Evolutionary conservation across 129 eudicot genomes (phyloP), one percentile per base, ranked within the genome.

Genomic region (Silybum marianum): DNA sequence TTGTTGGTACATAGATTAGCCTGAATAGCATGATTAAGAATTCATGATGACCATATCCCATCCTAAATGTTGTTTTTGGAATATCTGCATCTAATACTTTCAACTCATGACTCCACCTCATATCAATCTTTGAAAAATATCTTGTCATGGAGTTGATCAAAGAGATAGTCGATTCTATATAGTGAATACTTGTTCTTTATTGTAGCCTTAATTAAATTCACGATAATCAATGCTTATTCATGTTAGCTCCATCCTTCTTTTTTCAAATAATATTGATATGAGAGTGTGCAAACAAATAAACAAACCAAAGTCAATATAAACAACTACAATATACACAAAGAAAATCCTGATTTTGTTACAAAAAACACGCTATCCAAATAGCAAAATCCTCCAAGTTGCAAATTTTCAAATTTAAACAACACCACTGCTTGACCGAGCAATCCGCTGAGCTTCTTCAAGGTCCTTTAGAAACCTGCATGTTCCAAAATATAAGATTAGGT

Each of bases 381-480:
- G 66, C 66, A 58, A 58, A 58, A 58, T 19, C 66, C 66, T 58
- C 66, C 66, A n/a, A 22, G 46, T 32, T 78, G 73, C 58, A 63
- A 68, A 12, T 54, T 66, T 42, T 34, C 34, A 78, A 38, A 79
- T 72, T 90, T 78, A 91, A 34, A 93, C 85, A 79, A 90, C 87
- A 72, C 83, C 87, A 0, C 87, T 80, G 83, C 91, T 91, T 25
- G 93, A 86, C 25, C 98, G 87, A 79, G 90, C 86, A 60, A 91
- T 82, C 86, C 95, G 84, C 67, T 91, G 97, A 39, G 99, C 99
- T 86, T 96, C 99, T 88, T 96, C 98, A 70, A 96, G 97, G 87
- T 93, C 99, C 90, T 87, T 90, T 54, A 96, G 74, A 84, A 96
- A 93, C 90, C 99, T 96, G 46, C 73, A 83, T 3, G n/a, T 66